Base-by-base conservation (phyloP, 1,284 basidiomycete genomes). In the Moesziomyces sp. region DNA sequence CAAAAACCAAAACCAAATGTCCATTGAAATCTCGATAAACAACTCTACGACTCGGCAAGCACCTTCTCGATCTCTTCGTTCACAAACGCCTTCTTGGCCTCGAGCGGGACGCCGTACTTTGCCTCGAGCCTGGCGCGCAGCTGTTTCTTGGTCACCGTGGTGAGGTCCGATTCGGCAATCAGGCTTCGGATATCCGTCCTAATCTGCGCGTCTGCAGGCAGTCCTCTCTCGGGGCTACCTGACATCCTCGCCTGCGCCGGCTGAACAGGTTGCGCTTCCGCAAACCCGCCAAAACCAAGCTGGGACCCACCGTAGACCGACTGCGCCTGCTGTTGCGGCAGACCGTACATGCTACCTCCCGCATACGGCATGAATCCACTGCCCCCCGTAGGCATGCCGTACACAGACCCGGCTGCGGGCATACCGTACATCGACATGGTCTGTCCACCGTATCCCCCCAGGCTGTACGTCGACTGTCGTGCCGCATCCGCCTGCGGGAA, bases 61-160 rank as follows among this genome's bases (percentile, higher is more conserved):
- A 77, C 58, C 2, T 62, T 57, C 38, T 82, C 81, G 26, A 83
- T 82, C 52, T 79, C 73, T 28, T 47, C 55, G 50, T 82, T 83
- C 61, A 83, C 67, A 45, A 80, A 82, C 9, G 74, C 66, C 55
- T 83, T 83, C 58, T 82, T 83, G 11, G 51, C 40, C 10, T 75
- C 75, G 54, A 83, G 76, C 23, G 76, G 52, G 13, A 63, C 71
- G 3, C 63, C 72, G 52, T 83, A 83, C 56, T 68, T 68, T 9
- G 60, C 57, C 49, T 80, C 74, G 21, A 83, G 52, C 62, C 77
- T 79, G 23, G 57, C 72, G 8, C 81, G 57, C 47, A 83, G 46
- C 59, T 75, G 73, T 35, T 80, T 80, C 55, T 80, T 82, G 24
- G 80, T 81, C 18, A 82, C 52, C 7, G 80, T 80, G 2, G 75